Conservation (phyloP, 352 stramenopile genomes). For the Thraustochytrium striatum region DNA sequence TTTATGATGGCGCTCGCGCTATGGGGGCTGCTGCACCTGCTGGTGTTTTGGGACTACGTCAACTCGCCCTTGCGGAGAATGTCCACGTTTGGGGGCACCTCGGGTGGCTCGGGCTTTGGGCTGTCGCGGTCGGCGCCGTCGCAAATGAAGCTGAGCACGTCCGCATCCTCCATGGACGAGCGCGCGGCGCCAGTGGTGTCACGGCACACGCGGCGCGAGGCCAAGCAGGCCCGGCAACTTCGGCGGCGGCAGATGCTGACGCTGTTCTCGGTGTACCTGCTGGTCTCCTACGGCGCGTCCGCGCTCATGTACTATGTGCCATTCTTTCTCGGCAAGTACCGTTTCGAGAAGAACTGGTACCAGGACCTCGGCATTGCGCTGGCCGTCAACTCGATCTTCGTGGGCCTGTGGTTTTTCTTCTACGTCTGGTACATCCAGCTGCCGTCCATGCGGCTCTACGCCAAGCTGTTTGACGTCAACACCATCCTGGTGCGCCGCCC, state of each 20-base stretch:
- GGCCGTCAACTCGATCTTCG: constrained; percentile 22
- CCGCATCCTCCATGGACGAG: background rate
- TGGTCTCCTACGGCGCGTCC: background rate
- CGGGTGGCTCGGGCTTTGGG: too few species aligned
- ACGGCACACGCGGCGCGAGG: background rate
- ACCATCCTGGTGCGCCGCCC: constrained; percentile 22
- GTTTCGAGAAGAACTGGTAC: background rate
- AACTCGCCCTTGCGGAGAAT: background rate
- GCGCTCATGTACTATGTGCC: constrained; percentile 23
- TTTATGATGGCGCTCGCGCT: background rate
- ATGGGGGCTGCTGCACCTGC: constrained; percentile 4
- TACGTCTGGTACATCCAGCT: constrained; percentile 38
- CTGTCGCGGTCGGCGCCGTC: too few species aligned
- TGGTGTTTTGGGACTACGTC: constrained; percentile 4
- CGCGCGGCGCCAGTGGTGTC: background rate
- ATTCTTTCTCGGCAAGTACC: constrained; percentile 14
- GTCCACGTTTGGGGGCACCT: background rate
- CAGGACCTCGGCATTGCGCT: constrained; percentile 28
- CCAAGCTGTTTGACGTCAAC: constrained; percentile 38
- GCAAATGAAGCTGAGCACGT: constrained; percentile 1
- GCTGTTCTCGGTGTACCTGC: background rate
- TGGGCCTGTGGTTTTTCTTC: constrained; percentile 28
- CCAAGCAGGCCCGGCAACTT: background rate
- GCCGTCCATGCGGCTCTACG: constrained; percentile 35
- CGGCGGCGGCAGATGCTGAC: constrained; percentile 12